Evolutionary conservation across 2,329 filamentous ascomycete genomes (phyloP), one percentile per base, ranked within the genome.

Genomic region (Penicillium rolfsii): DNA sequence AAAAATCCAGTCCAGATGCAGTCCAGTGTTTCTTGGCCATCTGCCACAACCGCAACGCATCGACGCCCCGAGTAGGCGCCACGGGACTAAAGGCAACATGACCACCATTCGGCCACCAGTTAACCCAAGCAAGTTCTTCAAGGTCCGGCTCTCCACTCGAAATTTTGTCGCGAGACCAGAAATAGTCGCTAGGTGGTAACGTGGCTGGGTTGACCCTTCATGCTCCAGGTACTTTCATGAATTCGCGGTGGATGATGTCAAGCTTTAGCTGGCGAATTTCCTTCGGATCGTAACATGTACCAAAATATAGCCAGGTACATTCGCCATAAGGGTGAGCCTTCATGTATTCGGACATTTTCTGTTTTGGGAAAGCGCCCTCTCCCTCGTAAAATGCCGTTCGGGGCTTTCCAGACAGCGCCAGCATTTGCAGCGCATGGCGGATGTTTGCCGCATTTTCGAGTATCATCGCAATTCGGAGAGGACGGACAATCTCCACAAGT

Each of bases 61-160:
- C 60, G 6, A 24, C 19, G 6, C 60, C 60, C 11, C 57, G 53
- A 11, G 59, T 54, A 2, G 57, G 57, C 2, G 57, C 56, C 5
- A 62, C 57, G 16, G 60, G 60, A n/a, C 57, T 59, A 22, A 62
- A 62, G 6, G 57, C 57, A 26, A 57, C n/a, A 35, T 62, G 60
- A 11, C 53, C 60, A n/a, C 60, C 60, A 28, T 62, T 62, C 7
- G 60, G 57, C 7, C 57, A 53, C 60, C 60, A 62, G 24, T 62
- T 60, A 1, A 62, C 50, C 60, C 60, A 62, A 19, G 53, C 52
- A 14, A 62, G 49, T 26, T 62, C 60, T 30, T 62, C 57, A 16
- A 62, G 50, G n/a, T 59, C 57, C 0, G 60, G 60, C 4, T 52
- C 41, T 4, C 58, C 58, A 2, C 45, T 52, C 9, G 58, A 53